Percentiles rank a stretch among this genome's conserved stretches.
phyloP scores from a whole-genome alignment of 2,329 filamentous ascomycete genomes.

The Geosmithia morbida region DNA sequence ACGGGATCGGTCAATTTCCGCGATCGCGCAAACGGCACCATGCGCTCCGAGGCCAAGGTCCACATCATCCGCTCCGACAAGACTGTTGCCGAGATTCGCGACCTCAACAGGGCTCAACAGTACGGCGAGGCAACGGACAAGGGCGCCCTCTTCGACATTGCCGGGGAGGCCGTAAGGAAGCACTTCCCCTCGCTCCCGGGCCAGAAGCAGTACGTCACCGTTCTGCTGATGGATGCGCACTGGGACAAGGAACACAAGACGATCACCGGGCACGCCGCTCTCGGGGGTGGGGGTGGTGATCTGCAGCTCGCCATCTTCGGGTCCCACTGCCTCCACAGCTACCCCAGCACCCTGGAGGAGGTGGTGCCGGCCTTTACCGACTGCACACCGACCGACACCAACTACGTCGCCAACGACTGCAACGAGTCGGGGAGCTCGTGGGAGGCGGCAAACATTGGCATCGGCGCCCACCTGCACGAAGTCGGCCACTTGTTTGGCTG shows the following conservation, averaged over 20 bases:
- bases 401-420: slow-evolving; percentile 70
- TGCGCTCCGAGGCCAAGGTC: slow-evolving; percentile 83
- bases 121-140: slow-evolving; percentile 53
- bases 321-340: slow-evolving; percentile 82
- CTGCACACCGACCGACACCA: slow-evolving; percentile 76
- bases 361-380: slow-evolving; percentile 80
- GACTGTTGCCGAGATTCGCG: slow-evolving; percentile 71
- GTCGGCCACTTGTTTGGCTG: slow-evolving; percentile 83
- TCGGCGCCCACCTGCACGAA: slow-evolving; percentile 86
- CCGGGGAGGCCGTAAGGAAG: slow-evolving; percentile 59
- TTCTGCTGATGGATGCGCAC: slow-evolving; percentile 73
- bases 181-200: slow-evolving; percentile 63
- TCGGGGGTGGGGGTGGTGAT: slow-evolving; percentile 61
- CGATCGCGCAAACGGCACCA: slow-evolving; percentile 54
- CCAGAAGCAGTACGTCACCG: slow-evolving; percentile 80
- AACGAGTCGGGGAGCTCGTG: slow-evolving; percentile 81
- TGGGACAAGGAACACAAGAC: slow-evolving; percentile 63
- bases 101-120: slow-evolving; percentile 67
- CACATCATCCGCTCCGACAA: slow-evolving; percentile 74
- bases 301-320: slow-evolving; percentile 81
- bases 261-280: slow-evolving; percentile 67
- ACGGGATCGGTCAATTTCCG: slow-evolving; percentile 64
- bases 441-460: slow-evolving; percentile 91
- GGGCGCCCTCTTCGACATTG: slow-evolving; percentile 63
- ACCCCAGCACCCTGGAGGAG: slow-evolving; percentile 79